phyloP scores from a whole-genome alignment of 495 filamentous ascomycete species.

The Aspergillus sclerotiicarbonarius region DNA sequence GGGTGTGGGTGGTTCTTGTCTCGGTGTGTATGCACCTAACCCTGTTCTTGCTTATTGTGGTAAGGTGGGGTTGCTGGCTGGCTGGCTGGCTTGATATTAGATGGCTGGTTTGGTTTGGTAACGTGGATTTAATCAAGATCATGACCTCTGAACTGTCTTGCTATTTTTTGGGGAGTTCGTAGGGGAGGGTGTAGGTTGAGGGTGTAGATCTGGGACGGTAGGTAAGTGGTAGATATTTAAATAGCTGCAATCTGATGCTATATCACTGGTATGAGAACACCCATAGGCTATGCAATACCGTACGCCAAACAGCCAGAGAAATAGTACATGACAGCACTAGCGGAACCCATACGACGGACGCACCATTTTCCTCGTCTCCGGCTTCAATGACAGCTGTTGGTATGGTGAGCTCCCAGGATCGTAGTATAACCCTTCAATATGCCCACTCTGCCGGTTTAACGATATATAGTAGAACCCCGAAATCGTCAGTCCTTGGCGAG shows the following conservation, averaged over 20 bases:
- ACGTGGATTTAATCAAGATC: neutral
- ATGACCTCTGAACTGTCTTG: too few species aligned
- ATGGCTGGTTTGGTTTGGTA: neutral
- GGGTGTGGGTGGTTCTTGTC: neutral
- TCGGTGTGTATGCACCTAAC: too few species aligned
- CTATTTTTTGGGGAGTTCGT: too few species aligned
- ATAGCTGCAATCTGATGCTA: slow-evolving; percentile 1
- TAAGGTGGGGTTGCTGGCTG: neutral
- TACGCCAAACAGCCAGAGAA: slow-evolving; percentile 4
- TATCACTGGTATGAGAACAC: neutral
- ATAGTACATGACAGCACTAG: slow-evolving; percentile 13
- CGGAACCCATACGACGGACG: slow-evolving; percentile 43
- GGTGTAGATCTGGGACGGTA: neutral
- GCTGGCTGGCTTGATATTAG: neutral
- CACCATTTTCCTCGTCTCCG: slow-evolving; percentile 44
- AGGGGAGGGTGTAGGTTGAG: neutral
- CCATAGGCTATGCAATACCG: slow-evolving; percentile 21
- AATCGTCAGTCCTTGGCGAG: slow-evolving; percentile 64
- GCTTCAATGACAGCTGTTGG: slow-evolving; percentile 62
- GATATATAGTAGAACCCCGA: slow-evolving; percentile 76
- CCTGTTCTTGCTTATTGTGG: neutral
- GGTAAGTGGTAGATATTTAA: neutral
- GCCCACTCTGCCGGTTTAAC: slow-evolving; percentile 57
- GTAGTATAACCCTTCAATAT: slow-evolving; percentile 69
- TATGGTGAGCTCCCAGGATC: slow-evolving; percentile 71